Evolutionary conservation across 139 green algal species (phyloP), one percentile per base, ranked within the genome.

Genomic region (Nannochloris sp.): DNA sequence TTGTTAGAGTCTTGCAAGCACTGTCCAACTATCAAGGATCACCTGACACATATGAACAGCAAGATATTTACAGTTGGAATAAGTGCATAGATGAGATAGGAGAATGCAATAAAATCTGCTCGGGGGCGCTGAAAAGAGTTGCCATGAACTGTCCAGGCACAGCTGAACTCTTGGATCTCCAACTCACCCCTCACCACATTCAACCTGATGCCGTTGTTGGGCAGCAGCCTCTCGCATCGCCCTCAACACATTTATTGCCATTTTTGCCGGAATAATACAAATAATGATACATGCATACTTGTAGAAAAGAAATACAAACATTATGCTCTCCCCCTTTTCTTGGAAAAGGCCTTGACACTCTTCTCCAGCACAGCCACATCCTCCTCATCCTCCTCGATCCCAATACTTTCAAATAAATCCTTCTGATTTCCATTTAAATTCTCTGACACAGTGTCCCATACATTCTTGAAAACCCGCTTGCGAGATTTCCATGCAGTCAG

Each of bases 341-440:
- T 53, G 16, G 16, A 53, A 20, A 28, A 28, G 2, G 16, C 17
- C 46, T 53, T 53, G 46, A 28, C 46, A 53, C 9, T 53, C n/a
- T 53, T 23, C 20, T 23, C 16, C n/a, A 53, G 46, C 17, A 53
- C 33, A 53, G 46, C 16, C 46, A 28, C 46, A 53, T 53, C n/a
- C 17, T 28, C 64, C 61, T 93, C 83, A 56, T 95, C 85, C 9
- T 65, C 87, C 40, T 93, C 85, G 1, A 95, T 62, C 2, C 86
- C 88, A 14, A 91, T 90, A 44, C 94, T 87, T 63, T 91, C 87
- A 63, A 85, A 91, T 14, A 92, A 13, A 16, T 87, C 81, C 23
- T 62, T 44, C 62, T 85, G 49, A 49, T 92, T 91, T 25, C 74
- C 73, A 8, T 92, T 82, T 12, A 95, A 68, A 28, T 83, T 82